Conservation (phyloP, 257 asterid genomes). For the Przewalskia tangutica region DNA sequence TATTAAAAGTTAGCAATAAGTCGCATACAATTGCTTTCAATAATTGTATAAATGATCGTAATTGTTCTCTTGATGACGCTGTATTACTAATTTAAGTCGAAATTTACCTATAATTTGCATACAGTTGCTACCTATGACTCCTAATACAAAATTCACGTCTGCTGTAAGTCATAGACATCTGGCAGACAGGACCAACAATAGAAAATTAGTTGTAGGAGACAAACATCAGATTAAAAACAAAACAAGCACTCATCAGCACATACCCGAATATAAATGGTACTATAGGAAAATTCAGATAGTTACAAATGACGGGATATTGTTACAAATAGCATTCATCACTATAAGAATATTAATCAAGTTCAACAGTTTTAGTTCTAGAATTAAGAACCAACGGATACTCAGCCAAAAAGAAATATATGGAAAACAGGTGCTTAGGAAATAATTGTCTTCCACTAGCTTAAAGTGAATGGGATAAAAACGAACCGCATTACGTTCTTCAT, state of each 20-base stretch:
- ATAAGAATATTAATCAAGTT: neutral
- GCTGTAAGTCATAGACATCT: neutral
- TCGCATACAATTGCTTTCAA: neutral
- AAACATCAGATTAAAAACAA: neutral
- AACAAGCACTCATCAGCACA: neutral
- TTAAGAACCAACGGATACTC: neutral
- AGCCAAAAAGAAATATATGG: neutral
- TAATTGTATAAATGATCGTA: neutral
- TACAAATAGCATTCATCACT: neutral
- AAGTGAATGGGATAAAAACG: neutral
- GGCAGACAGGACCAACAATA: neutral
- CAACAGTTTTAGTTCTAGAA: neutral
- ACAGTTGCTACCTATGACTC: neutral
- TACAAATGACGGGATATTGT: neutral
- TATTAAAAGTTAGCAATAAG: neutral
- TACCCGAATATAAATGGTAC: neutral
- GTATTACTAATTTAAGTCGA: neutral
- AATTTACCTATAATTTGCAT: neutral
- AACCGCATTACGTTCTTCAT: neutral
- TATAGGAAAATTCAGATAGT: neutral
- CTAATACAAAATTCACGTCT: neutral
- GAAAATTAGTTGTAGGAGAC: neutral
- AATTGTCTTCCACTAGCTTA: neutral
- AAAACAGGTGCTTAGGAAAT: neutral
- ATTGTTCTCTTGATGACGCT: neutral